Evolutionary conservation across 1,284 basidiomycete genomes (phyloP).

Genomic region (Pascua guehoae): DNA sequence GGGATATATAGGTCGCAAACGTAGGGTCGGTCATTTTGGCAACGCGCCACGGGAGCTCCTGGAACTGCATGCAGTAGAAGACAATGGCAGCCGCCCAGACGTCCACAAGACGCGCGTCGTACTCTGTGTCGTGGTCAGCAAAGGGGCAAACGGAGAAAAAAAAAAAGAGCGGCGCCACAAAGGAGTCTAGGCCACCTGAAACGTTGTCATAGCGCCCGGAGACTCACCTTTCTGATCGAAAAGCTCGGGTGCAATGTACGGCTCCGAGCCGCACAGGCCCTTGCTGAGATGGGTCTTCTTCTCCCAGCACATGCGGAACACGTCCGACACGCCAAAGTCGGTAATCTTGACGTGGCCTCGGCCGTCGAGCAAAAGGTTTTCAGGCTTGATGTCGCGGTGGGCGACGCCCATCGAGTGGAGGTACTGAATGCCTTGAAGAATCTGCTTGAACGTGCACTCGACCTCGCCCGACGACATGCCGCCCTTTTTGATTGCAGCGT

Average conservation of each 20-base stretch:
- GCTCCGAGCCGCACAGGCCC: slow-evolving; percentile 93
- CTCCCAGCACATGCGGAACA: slow-evolving; percentile 98
- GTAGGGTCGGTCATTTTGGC: slow-evolving; percentile 80
- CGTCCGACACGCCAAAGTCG: slow-evolving; percentile 96
- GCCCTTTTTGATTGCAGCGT: slow-evolving; percentile 96
- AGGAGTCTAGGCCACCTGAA: too few species aligned
- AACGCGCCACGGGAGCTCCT: slow-evolving; percentile 94
- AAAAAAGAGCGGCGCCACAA: too few species aligned
- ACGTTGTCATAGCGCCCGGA: too few species aligned
- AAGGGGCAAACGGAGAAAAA: too few species aligned
- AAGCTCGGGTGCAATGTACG: slow-evolving; percentile 97
- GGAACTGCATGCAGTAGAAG: slow-evolving; percentile 97
- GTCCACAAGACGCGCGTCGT: slow-evolving; percentile 94
- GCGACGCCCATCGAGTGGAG: slow-evolving; percentile 78
- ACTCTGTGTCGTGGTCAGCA: slow-evolving; percentile 59
- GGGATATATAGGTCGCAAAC: slow-evolving; percentile 75
- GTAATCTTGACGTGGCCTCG: slow-evolving; percentile 97
- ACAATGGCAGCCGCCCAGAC: slow-evolving; percentile 97
- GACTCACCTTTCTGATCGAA: slow-evolving; percentile 90
- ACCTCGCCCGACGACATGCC: slow-evolving; percentile 91
- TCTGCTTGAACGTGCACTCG: slow-evolving; percentile 98
- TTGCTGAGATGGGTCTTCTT: slow-evolving; percentile 94
- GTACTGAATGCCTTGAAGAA: slow-evolving; percentile 76
- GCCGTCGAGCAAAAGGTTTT: slow-evolving; percentile 92
- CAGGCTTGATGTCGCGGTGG: slow-evolving; percentile 96